Conservation (phyloP, 805 yeast species). For the Candida tallmaniae region DNA sequence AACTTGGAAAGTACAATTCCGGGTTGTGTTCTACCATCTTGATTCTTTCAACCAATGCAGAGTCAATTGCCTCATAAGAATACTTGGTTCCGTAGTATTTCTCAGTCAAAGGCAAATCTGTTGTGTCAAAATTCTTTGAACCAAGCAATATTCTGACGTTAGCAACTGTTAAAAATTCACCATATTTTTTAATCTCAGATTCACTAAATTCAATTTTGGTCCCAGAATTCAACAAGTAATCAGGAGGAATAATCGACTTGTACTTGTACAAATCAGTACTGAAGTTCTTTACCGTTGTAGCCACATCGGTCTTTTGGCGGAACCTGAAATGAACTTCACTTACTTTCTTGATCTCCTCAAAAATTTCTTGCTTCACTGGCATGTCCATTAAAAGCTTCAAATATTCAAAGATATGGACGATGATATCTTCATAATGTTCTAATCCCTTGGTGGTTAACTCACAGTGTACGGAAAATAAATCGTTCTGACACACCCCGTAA, state of each 20-base stretch:
- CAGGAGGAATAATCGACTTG: conserved; percentile 51
- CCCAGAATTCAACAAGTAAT: conserved; percentile 52
- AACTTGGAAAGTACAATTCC: conserved; percentile 56
- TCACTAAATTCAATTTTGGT: conserved; percentile 60
- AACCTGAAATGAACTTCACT: conserved; percentile 71
- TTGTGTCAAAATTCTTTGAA: conserved; percentile 44
- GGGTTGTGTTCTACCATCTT: conserved; percentile 20
- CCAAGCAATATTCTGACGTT: conserved; percentile 61
- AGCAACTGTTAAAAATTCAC: conserved; percentile 45
- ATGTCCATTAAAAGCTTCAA: conserved; percentile 47
- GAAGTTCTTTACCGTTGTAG: conserved; percentile 66
- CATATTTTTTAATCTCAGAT: conserved; percentile 45
- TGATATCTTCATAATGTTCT: conserved; percentile 55
- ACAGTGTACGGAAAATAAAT: conserved; percentile 62
- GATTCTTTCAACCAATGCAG: conserved; percentile 30
- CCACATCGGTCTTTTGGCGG: conserved; percentile 69
- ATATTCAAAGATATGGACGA: conserved; percentile 65
- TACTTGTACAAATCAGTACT: conserved; percentile 58
- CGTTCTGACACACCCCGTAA: conserved; percentile 61
- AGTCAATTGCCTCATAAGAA: conserved; percentile 41
- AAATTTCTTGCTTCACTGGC: conserved; percentile 71
- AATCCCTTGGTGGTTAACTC: conserved; percentile 77
- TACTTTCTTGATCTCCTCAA: conserved; percentile 68
- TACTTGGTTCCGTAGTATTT: conserved; percentile 92
- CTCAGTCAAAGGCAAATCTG: conserved; percentile 47